Base-by-base conservation (phyloP, 176 grass and related monocot species). In the Juncus inflexus region DNA sequence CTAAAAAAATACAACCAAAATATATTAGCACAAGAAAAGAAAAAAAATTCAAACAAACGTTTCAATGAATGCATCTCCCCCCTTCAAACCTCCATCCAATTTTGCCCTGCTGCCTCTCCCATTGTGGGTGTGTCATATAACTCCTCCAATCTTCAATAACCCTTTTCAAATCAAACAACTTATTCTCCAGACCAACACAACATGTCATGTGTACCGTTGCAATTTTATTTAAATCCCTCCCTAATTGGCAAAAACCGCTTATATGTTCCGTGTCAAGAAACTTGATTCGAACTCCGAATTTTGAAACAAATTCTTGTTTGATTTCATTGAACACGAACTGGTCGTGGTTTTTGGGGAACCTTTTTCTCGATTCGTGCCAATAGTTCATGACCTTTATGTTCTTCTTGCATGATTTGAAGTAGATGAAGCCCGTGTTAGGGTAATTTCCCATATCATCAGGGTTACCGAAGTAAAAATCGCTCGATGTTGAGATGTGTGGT, bases 371-470 rank as follows among this genome's bases (percentile, higher is more conserved):
- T 3, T 64, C 75, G 73, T 88, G 85, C 91, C 91, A 96, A 56
- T 96, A 86, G 0, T 86, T 80, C 84, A 87, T 91, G 74, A 86
- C 88, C 55, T 73, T 72, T 4, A 64, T 73, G 73, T 73, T 91
- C 14, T 58, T 19, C 3, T 74, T 40, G 49, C 79, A 83, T 64
- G 84, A 67, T 79, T 87, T 90, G 74, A 91, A 85, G 69, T 88
- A 91, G 64, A 87, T 91, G 82, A 96, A 96, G 12, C 91, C 91
- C 0, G 82, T 91, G 82, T 90, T 96, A 0, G 91, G 91, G 69
- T 13, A 86, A 65, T 96, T 96, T 2, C 88, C 74, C 7, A 96
- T 68, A 72, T 76, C 74, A n/a, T 87, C 62, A 41, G 81, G 76
- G 72, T 90, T 59, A 36, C 87, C 87, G 74, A 87, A 85, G 84